Evolutionary conservation across 2,329 filamentous ascomycete species (phyloP).

Genomic region (Neonectria ditissima): DNA sequence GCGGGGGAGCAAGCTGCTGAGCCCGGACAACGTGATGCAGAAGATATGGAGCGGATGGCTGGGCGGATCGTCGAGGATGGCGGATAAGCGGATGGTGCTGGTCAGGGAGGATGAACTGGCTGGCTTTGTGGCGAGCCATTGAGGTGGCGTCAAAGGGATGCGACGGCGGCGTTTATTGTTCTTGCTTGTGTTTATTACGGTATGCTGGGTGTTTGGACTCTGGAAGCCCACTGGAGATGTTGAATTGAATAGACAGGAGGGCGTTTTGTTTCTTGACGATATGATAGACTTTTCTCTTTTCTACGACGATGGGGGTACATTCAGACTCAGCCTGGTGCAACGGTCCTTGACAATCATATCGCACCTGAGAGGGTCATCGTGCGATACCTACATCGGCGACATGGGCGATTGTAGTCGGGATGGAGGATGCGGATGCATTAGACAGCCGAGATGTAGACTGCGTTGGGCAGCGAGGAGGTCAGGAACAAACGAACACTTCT

Average conservation of each 20-base stretch:
- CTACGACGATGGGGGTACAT: background rate
- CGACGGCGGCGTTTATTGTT: constrained; percentile 1
- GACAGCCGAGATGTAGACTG: background rate
- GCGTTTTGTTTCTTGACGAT: background rate
- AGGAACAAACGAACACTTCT: constrained; percentile 1
- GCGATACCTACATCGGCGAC: constrained; percentile 15
- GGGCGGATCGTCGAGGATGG: constrained; percentile 54
- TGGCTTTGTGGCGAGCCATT: constrained; percentile 44
- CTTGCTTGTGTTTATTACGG: constrained; percentile 1
- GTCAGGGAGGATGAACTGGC: constrained; percentile 58
- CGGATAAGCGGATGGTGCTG: constrained; percentile 58
- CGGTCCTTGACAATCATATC: background rate
- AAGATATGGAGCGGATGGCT: constrained; percentile 63
- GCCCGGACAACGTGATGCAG: constrained; percentile 56
- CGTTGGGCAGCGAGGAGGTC: constrained; percentile 26
- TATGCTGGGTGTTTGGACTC: constrained; percentile 10
- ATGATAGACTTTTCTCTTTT: background rate
- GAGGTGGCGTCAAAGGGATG: background rate
- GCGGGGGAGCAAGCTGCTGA: constrained; percentile 45
- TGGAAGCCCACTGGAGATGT: constrained; percentile 17
- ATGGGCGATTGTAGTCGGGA: background rate
- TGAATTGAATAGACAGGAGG: constrained; percentile 1
- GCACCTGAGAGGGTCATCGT: constrained; percentile 9
- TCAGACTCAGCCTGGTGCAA: background rate
- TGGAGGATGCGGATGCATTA: background rate